Evolutionary conservation across 306 rosid species (phyloP).

Genomic region (Fragaria ananassa): DNA sequence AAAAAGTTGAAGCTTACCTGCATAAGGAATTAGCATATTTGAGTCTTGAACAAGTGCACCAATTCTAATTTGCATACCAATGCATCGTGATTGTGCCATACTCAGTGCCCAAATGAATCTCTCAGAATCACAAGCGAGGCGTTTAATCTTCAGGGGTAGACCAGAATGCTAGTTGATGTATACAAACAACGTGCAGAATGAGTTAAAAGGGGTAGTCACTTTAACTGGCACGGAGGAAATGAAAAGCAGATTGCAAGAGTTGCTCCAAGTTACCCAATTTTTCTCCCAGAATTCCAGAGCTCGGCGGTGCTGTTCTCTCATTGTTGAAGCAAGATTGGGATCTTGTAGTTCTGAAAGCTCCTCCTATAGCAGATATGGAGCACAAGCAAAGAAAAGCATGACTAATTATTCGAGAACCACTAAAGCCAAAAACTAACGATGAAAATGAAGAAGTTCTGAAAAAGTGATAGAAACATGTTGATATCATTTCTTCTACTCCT

Average conservation of each 20-base stretch:
- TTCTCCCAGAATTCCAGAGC: conserved; percentile 77
- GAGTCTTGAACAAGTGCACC: conserved; percentile 79
- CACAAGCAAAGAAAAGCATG: conserved; percentile 6
- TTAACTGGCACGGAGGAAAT: not conserved
- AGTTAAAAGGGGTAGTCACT: not conserved
- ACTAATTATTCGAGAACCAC: not conserved
- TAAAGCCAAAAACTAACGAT: not conserved
- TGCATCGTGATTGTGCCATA: conserved; percentile 87
- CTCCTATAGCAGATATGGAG: conserved; percentile 48
- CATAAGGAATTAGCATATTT: conserved; percentile 85
- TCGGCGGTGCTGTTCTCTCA: conserved; percentile 62
- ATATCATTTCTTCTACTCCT: not conserved
- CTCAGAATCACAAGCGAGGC: conserved; percentile 76
- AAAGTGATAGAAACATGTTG: not conserved
- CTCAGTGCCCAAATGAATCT: conserved; percentile 89
- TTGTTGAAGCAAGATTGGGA: conserved; percentile 63
- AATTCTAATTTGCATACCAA: conserved; percentile 68
- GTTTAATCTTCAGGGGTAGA: conserved; percentile 81
- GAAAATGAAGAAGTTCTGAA: not conserved
- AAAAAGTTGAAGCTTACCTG: conserved; percentile 49
- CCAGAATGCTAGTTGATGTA: conserved; percentile 58
- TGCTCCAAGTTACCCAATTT: conserved; percentile 61
- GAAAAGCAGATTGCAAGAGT: conserved; percentile 22
- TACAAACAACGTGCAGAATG: conserved; percentile 10
- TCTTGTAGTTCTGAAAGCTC: conserved; percentile 89